Conservation (phyloP, 495 filamentous ascomycete genomes). For the Baudoinia panamericana region DNA sequence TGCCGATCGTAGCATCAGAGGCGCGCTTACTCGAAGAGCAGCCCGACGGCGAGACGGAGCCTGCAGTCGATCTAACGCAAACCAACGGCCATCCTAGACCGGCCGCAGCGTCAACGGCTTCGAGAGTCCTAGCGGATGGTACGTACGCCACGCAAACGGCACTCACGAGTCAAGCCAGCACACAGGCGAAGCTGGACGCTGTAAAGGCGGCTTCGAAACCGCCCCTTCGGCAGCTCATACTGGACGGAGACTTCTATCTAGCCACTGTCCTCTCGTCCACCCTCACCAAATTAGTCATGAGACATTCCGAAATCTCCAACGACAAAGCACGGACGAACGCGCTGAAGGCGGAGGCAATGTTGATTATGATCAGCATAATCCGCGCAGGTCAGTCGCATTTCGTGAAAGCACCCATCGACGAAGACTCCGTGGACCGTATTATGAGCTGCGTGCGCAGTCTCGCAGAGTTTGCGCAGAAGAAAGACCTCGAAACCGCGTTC, state of each 20-base stretch:
- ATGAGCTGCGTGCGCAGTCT: slow-evolving; percentile 92
- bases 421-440: slow-evolving; percentile 93
- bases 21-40: slow-evolving; percentile 76
- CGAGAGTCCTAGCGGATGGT: slow-evolving; percentile 88
- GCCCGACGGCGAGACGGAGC: slow-evolving; percentile 47
- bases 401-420: slow-evolving; percentile 92
- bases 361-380: slow-evolving; percentile 98
- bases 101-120: slow-evolving; percentile 66
- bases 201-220: slow-evolving; percentile 96
- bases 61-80: slow-evolving; percentile 52
- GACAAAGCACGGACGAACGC: slow-evolving; percentile 84
- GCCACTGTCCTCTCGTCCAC: slow-evolving; percentile 87
- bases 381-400: slow-evolving; percentile 96
- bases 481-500: slow-evolving; percentile 83
- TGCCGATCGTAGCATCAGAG: slow-evolving; percentile 92
- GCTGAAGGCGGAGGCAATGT: slow-evolving; percentile 91
- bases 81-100: slow-evolving; percentile 69
- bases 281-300: slow-evolving; percentile 95
- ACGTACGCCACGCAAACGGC: slow-evolving; percentile 96
- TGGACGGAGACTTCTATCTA: slow-evolving; percentile 97
- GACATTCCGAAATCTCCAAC: slow-evolving; percentile 84
- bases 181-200: slow-evolving; percentile 82
- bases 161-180: slow-evolving; percentile 79
- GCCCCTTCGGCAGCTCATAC: slow-evolving; percentile 82
- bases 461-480: slow-evolving; percentile 77